These are phyloP conservation scores for Neoscytalidium dimidiatum DNA, from an alignment of 2,329 filamentous ascomycete species.

Conservation along the genomic window DNA sequence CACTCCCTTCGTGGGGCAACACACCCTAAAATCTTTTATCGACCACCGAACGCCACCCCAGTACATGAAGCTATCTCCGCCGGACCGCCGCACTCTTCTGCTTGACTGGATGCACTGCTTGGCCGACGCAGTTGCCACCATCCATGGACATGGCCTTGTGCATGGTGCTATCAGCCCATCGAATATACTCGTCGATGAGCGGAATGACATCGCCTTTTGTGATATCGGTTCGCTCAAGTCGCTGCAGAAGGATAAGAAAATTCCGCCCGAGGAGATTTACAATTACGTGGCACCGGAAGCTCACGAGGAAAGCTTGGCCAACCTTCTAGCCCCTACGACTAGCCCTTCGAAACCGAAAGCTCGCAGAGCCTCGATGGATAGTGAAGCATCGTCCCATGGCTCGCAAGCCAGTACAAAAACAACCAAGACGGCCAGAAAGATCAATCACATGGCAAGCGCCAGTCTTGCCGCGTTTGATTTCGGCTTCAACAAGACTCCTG, in stretches of 20 bases:
- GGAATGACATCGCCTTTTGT: slow-evolving; percentile 67
- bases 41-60: slow-evolving; percentile 60
- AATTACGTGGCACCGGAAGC: slow-evolving; percentile 72
- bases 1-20: slow-evolving; percentile 67
- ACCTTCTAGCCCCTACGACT: slow-evolving; percentile 23
- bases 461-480: slow-evolving; percentile 37
- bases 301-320: slow-evolving; percentile 33
- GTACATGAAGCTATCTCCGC: slow-evolving; percentile 64
- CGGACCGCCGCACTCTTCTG: slow-evolving; percentile 59
- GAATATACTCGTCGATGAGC: slow-evolving; percentile 66
- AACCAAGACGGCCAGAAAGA: slow-evolving; percentile 29
- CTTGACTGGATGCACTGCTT: slow-evolving; percentile 78
- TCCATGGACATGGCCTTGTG: slow-evolving; percentile 65
- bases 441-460: background rate
- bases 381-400: slow-evolving; percentile 36
- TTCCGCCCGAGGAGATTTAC: slow-evolving; percentile 69
- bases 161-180: slow-evolving; percentile 72
- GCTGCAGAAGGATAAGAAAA: slow-evolving; percentile 54
- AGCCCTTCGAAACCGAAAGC: slow-evolving; percentile 5
- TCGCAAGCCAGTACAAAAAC: slow-evolving; percentile 33
- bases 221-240: slow-evolving; percentile 56
- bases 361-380: slow-evolving; percentile 34
- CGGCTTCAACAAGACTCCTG: slow-evolving; percentile 33
- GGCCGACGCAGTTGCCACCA: slow-evolving; percentile 65
- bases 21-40: slow-evolving; percentile 68